phyloP scores from a whole-genome alignment of 805 yeast species.

The Kregervanrija delftensis region DNA sequence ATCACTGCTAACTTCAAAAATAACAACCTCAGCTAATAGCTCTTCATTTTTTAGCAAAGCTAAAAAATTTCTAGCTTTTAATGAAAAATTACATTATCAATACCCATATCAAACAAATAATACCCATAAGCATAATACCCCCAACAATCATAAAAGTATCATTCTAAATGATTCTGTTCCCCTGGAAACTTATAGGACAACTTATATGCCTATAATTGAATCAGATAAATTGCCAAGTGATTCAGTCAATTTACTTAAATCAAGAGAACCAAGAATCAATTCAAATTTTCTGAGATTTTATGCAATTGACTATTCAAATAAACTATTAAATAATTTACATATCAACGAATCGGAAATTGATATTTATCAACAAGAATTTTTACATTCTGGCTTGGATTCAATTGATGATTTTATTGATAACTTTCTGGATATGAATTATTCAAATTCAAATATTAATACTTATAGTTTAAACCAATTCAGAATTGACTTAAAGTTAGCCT shows the following conservation, averaged over 20 bases:
- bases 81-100: too few relatives aligned
- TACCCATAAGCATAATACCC: too few relatives aligned
- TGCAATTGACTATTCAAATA: conserved; percentile 41
- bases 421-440: conserved; percentile 6
- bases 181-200: too few relatives aligned
- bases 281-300: conserved; percentile 41
- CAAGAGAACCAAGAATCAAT: conserved; percentile 46
- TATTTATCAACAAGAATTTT: conserved; percentile 20
- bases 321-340: conserved; percentile 28
- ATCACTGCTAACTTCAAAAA: too few relatives aligned
- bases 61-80: too few relatives aligned
- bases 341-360: conserved; percentile 30
- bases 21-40: too few relatives aligned
- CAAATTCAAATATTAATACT: too few relatives aligned
- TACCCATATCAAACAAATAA: too few relatives aligned
- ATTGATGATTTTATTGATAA: conserved; percentile 22
- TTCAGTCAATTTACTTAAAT: conserved; percentile 1
- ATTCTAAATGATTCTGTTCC: too few relatives aligned
- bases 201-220: background rate
- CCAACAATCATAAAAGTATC: too few relatives aligned
- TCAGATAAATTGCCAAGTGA: background rate
- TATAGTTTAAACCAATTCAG: conserved; percentile 2
- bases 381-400: conserved; percentile 17
- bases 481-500: conserved; percentile 29
- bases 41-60: too few relatives aligned